Base-by-base conservation (phyloP, 805 yeast species). In the Lipomyces spencermartinsiae region DNA sequence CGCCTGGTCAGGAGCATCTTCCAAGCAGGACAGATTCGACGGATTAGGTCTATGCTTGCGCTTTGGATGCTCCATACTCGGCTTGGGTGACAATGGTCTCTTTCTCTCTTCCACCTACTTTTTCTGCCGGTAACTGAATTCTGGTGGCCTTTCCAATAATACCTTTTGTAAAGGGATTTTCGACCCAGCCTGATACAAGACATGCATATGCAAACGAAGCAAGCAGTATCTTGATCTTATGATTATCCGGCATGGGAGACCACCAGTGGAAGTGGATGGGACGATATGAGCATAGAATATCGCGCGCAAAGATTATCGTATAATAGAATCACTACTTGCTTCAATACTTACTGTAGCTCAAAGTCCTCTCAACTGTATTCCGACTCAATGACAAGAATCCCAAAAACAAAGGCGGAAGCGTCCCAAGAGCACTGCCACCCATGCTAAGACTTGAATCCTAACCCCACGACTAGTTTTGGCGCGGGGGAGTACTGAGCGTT, bases 351-450 rank as follows among this genome's bases (percentile, higher is more conserved):
- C n/a, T n/a, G n/a, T n/a, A 25, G 29, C 2, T 25, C 29, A 1
- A 2, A 25, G 29, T 25, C 29, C 29, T 25, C 4, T 9, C 25
- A 34, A 34, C 6, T 2, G 2, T 34, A 34, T 34, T 34, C 2
- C 6, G 37, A 34, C 37, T 8, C 37, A 34, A 34, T 4, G 37
- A 10, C 37, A 34, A 34, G 10, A 10, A 34, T 34, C 37, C 37
- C 37, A 34, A 34, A 10, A 7, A 8, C 8, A 46, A n/a, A 46
- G 14, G 53, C 19, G 12, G 14, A n/a, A 8, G 19, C 1, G n/a
- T 19, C 6, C 53, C 53, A 46, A 46, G 53, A 46, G 53, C 53
- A 46, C 53, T 46, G 53, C 53, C 53, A 46, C 53, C 53, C 4
- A 46, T 46, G 53, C 53, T 46, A 46, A 46, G 53, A 46, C 53